A percentile compares a stretch with the other conserved stretches of the same genome.
phyloP scores from a whole-genome alignment of 78 protist species.

The Dictyostelium intermedium region DNA sequence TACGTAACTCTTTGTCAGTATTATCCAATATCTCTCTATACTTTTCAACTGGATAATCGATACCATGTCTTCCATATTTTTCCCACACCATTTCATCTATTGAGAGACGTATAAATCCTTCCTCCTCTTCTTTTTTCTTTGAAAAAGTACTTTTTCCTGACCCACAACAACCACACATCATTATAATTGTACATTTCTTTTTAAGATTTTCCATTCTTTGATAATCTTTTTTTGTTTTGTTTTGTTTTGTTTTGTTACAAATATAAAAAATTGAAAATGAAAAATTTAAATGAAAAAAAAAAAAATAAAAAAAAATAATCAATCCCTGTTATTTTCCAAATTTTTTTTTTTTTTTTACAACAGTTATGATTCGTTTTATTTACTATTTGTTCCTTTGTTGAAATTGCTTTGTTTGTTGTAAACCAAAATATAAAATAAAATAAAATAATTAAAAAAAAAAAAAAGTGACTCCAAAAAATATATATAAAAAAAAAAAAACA shows the following conservation, averaged over 20 bases:
- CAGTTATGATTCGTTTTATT: too few relatives aligned
- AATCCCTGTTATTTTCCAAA: too few relatives aligned
- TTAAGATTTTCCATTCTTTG: too few relatives aligned
- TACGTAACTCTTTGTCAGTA: background rate
- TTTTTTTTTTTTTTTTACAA: too few relatives aligned
- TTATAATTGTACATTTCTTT: background rate
- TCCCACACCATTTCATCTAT: background rate
- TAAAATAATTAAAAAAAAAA: too few relatives aligned
- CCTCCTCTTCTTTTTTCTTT: background rate
- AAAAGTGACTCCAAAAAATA: background rate
- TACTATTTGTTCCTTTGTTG: too few relatives aligned
- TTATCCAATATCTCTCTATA: background rate
- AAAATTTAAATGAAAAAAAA: background rate
- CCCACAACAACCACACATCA: constrained; percentile 2
- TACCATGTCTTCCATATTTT: background rate
- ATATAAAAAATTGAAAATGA: background rate
- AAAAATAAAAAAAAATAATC: background rate
- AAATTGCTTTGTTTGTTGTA: too few relatives aligned
- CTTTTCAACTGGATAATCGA: background rate
- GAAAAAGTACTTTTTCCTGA: background rate
- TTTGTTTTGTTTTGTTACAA: too few relatives aligned
- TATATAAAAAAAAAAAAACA: background rate
- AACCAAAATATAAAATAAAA: too few relatives aligned
- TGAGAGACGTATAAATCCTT: background rate
- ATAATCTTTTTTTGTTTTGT: too few relatives aligned